Conservation (phyloP, 192 early-diverging fungal species). For the Coemansia sp. region DNA sequence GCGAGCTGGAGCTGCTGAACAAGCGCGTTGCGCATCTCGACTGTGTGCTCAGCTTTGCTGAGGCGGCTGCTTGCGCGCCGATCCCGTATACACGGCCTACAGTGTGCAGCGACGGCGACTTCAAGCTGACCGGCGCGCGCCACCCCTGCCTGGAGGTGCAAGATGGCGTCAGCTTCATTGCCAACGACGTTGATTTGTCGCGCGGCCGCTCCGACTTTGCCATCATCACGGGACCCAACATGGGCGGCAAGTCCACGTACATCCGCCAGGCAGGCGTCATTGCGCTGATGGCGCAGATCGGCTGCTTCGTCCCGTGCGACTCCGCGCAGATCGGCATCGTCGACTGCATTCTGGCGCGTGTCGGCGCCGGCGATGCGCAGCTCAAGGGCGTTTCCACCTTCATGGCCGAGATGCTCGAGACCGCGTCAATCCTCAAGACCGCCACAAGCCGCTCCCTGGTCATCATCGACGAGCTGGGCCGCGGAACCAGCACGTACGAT, state of each 20-base stretch:
- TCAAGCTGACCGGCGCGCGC: slow-evolving; percentile 71
- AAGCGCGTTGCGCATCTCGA: slow-evolving; percentile 80
- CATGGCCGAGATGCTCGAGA: slow-evolving; percentile 96
- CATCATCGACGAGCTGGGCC: slow-evolving; percentile 94
- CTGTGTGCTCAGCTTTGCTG: slow-evolving; percentile 87
- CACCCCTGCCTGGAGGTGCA: slow-evolving; percentile 96
- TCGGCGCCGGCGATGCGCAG: slow-evolving; percentile 94
- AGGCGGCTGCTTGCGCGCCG: slow-evolving; percentile 82
- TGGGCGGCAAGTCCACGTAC: slow-evolving; percentile 98
- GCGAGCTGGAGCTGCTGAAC: slow-evolving; percentile 79
- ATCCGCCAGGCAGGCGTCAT: slow-evolving; percentile 95
- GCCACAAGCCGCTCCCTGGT: slow-evolving; percentile 84
- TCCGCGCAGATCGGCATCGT: slow-evolving; percentile 74
- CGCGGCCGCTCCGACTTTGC: slow-evolving; percentile 75
- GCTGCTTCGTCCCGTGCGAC: slow-evolving; percentile 91
- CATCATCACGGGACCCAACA: slow-evolving; percentile 97
- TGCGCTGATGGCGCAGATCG: slow-evolving; percentile 91
- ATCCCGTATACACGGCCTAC: slow-evolving; percentile 79
- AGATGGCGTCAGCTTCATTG: slow-evolving; percentile 89
- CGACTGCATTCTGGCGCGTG: slow-evolving; percentile 88
- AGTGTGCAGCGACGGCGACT: slow-evolving; percentile 61
- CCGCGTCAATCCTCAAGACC: slow-evolving; percentile 85
- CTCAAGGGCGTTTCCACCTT: slow-evolving; percentile 94
- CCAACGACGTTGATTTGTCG: slow-evolving; percentile 83
- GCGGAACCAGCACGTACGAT: slow-evolving; percentile 98